Conservation (phyloP, 495 filamentous ascomycete species). For the Pseudoneurospora amorphoporcata region DNA sequence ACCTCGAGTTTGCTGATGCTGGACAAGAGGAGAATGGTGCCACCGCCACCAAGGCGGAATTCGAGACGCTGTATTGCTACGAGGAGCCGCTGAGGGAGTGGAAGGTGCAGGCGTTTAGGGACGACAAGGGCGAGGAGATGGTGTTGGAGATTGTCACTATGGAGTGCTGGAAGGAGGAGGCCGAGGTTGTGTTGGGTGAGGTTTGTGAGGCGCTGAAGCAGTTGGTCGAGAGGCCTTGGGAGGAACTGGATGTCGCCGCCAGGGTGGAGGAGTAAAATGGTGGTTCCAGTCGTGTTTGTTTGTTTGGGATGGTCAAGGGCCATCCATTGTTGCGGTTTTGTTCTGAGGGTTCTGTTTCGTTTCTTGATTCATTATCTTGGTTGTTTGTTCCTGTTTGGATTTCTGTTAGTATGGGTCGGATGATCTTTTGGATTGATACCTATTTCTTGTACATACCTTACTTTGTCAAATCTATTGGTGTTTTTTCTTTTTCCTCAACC, state of each 20-base stretch:
- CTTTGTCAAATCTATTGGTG: too few relatives aligned
- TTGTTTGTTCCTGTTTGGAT: not conserved
- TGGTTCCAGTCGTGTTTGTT: not conserved
- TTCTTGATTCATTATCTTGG: not conserved
- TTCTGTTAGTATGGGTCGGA: not conserved
- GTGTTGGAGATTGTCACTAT: slow-evolving; percentile 35
- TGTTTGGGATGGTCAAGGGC: not conserved
- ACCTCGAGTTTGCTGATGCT: slow-evolving; percentile 17
- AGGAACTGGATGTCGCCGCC: not conserved
- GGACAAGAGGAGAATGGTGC: too few relatives aligned
- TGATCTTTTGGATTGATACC: too few relatives aligned
- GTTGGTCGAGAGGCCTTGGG: slow-evolving; percentile 20
- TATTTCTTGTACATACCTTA: too few relatives aligned
- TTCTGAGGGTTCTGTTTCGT: not conserved
- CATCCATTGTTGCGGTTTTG: not conserved
- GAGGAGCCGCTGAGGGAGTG: slow-evolving; percentile 35
- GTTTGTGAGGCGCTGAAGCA: slow-evolving; percentile 18
- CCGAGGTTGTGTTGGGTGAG: slow-evolving; percentile 24
- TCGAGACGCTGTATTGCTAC: slow-evolving; percentile 36
- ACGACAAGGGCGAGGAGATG: slow-evolving; percentile 25
- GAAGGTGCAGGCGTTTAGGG: slow-evolving; percentile 33
- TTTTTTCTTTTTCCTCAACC: too few relatives aligned
- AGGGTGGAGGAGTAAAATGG: not conserved
- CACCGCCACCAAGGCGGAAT: slow-evolving; percentile 2
- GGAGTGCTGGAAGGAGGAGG: slow-evolving; percentile 29